phyloP scores from a whole-genome alignment of 352 stramenopile genomes.

The Phytophthora megakarya region DNA sequence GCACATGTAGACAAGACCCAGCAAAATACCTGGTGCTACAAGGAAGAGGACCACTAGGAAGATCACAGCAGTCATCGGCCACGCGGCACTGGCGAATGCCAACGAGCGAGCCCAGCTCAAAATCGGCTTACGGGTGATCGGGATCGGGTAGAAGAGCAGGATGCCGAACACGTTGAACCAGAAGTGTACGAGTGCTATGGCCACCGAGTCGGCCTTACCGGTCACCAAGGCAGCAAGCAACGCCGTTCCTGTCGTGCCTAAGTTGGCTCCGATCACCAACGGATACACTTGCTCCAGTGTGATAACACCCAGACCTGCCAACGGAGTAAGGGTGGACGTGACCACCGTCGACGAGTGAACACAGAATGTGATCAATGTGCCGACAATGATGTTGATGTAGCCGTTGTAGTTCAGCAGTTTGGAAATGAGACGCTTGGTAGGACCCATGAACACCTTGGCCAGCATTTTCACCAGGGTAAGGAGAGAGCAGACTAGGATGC shows the following conservation, averaged over 20 bases:
- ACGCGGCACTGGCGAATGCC: slow-evolving; percentile 65
- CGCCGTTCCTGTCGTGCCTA: slow-evolving; percentile 91
- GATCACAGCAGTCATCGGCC: slow-evolving; percentile 54
- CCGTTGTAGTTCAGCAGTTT: slow-evolving; percentile 90
- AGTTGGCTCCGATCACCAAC: slow-evolving; percentile 91
- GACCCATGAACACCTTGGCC: slow-evolving; percentile 74
- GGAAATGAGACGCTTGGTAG: slow-evolving; percentile 84
- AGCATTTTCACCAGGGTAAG: slow-evolving; percentile 58
- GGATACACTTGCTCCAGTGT: slow-evolving; percentile 90
- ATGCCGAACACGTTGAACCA: slow-evolving; percentile 93
- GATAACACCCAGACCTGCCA: slow-evolving; percentile 90
- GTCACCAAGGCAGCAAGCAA: slow-evolving; percentile 88
- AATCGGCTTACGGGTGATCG: slow-evolving; percentile 82
- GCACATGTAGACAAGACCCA: slow-evolving; percentile 65
- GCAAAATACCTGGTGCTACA: slow-evolving; percentile 46
- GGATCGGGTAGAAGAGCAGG: slow-evolving; percentile 92
- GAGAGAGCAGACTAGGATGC: slow-evolving; percentile 53
- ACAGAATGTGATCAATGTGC: slow-evolving; percentile 80
- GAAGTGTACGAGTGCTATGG: slow-evolving; percentile 91
- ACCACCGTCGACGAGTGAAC: slow-evolving; percentile 93
- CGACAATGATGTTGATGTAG: slow-evolving; percentile 89
- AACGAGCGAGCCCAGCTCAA: slow-evolving; percentile 72
- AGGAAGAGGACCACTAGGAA: slow-evolving; percentile 61
- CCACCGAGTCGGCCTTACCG: slow-evolving; percentile 72
- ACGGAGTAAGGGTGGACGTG: slow-evolving; percentile 87